Evolutionary conservation across 441 rosid genomes (phyloP).

Genomic region (Cnidoscolus chayamansa): DNA sequence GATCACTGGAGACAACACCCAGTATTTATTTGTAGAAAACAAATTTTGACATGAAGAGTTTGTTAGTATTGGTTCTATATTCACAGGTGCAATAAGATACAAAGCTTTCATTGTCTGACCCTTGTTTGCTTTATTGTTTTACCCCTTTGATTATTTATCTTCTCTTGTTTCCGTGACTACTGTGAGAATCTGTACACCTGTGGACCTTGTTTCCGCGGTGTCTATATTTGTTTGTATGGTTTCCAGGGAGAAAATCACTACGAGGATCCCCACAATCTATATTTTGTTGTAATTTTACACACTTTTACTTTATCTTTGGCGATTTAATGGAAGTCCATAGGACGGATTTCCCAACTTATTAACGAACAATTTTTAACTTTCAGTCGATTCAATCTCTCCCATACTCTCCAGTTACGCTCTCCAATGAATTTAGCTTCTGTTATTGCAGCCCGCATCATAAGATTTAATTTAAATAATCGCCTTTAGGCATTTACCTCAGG

Average conservation of each 20-base stretch:
- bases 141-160: background rate
- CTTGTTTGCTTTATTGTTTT: background rate
- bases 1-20: conserved; percentile 8
- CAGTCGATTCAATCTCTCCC: background rate
- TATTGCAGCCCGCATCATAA: too few relatives aligned
- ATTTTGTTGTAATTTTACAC: conserved; percentile 1
- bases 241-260: background rate
- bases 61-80: conserved; percentile 18
- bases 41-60: conserved; percentile 25
- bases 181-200: background rate
- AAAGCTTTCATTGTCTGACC: conserved; percentile 3
- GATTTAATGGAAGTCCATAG: background rate
- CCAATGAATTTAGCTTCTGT: too few relatives aligned
- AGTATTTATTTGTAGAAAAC: conserved; percentile 18
- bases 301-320: background rate
- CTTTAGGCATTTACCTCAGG: too few relatives aligned
- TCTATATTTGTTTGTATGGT: background rate
- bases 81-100: conserved; percentile 14
- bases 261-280: background rate
- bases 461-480: too few relatives aligned
- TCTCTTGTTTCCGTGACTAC: background rate
- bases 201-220: background rate
- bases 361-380: background rate
- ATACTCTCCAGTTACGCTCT: background rate
- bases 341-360: background rate